Evolutionary conservation across 306 rosid species (phyloP).

Genomic region (Sechiopsis laciniata): DNA sequence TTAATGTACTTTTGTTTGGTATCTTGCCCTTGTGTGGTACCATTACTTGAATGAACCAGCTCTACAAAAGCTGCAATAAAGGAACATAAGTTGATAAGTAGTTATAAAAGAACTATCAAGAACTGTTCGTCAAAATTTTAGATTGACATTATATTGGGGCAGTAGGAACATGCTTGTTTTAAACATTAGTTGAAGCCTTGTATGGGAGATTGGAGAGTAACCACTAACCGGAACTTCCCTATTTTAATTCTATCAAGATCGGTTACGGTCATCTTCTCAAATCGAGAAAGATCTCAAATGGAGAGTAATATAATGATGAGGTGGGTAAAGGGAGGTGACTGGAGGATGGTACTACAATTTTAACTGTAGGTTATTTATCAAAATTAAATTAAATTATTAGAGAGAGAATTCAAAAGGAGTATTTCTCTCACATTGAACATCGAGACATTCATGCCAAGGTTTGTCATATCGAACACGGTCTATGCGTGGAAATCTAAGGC

Average conservation of each 20-base stretch:
- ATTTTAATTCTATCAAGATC: no score
- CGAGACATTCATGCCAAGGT: constrained; percentile 94
- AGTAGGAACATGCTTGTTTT: neutral
- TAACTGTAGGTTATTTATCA: neutral
- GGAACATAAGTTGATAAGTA: constrained; percentile 18
- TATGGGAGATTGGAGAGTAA: no score
- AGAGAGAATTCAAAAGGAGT: neutral
- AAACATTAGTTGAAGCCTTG: neutral
- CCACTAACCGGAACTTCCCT: no score
- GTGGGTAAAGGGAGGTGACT: neutral
- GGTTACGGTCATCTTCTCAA: no score
- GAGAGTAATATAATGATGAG: neutral
- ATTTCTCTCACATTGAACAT: constrained; percentile 70
- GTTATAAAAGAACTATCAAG: neutral
- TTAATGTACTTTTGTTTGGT: constrained; percentile 40
- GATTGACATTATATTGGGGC: neutral
- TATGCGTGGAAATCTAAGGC: constrained; percentile 93
- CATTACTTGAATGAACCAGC: constrained; percentile 75
- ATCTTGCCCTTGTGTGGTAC: constrained; percentile 65
- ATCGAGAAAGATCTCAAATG: no score
- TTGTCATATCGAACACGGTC: constrained; percentile 87
- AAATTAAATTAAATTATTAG: neutral
- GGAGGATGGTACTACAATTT: neutral
- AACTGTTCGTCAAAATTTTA: neutral
- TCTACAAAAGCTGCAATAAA: constrained; percentile 72